A percentile compares a stretch with the other conserved stretches of the same genome.
phyloP scores from a whole-genome alignment of 305 asterid genomes.

The Solanum hybrid region DNA sequence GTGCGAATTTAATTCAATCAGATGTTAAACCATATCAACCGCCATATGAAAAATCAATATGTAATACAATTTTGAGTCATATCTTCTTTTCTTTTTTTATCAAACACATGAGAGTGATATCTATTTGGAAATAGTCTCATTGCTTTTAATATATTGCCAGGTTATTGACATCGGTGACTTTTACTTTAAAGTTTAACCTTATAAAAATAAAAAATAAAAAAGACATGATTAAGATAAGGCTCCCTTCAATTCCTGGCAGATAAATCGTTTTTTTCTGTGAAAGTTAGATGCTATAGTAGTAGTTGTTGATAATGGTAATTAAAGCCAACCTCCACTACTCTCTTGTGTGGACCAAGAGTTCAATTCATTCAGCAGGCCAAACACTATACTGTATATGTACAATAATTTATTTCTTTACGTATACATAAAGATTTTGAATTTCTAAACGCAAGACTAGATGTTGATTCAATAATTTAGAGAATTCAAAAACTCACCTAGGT shows the following conservation, averaged over 20 bases:
- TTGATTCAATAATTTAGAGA: background rate
- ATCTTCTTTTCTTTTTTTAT: too few species aligned
- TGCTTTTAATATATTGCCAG: conserved; percentile 14
- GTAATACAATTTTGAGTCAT: background rate
- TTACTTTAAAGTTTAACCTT: conserved; percentile 36
- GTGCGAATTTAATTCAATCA: background rate
- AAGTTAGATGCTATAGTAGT: background rate
- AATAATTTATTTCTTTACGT: too few species aligned
- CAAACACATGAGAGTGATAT: background rate
- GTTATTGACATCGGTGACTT: conserved; percentile 61
- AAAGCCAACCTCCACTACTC: conserved; percentile 17
- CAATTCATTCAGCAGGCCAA: background rate
- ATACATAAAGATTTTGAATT: background rate
- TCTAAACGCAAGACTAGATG: background rate
- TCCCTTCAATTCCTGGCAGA: conserved; percentile 24
- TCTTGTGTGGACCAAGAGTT: background rate
- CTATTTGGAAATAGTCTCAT: background rate
- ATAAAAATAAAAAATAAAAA: background rate
- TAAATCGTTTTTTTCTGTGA: background rate
- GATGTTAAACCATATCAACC: background rate
- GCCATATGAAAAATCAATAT: background rate
- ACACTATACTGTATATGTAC: background rate
- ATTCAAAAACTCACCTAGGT: background rate
- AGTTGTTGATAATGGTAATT: conserved; percentile 10
- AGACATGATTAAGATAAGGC: conserved; percentile 25